Conservation (phyloP, 2,329 filamentous ascomycete species). For the Diaporthe helianthi region DNA sequence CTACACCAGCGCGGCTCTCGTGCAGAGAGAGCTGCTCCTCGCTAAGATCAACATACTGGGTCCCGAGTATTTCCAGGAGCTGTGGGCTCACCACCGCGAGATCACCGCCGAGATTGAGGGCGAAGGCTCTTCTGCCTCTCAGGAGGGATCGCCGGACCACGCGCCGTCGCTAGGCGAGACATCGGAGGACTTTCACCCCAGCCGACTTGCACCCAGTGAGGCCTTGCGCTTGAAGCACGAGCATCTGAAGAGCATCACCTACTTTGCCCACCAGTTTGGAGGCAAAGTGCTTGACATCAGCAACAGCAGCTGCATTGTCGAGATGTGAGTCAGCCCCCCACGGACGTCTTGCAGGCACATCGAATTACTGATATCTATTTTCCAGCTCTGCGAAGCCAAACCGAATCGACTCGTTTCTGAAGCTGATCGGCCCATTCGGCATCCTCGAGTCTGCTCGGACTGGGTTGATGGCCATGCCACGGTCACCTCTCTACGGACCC, state of each 20-base stretch:
- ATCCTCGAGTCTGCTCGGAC: conserved; percentile 96
- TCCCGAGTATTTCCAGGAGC: conserved; percentile 97
- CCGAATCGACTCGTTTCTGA: conserved; percentile 97
- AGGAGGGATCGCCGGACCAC: conserved; percentile 44
- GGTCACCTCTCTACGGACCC: conserved; percentile 82
- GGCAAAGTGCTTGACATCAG: conserved; percentile 98
- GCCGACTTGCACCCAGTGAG: conserved; percentile 83
- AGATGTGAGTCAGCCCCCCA: conserved; percentile 75
- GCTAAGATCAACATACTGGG: conserved; percentile 97
- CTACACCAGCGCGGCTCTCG: conserved; percentile 90
- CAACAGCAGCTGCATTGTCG: conserved; percentile 98
- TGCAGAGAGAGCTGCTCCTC: conserved; percentile 93
- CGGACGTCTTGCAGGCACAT: neutral
- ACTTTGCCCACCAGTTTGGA: conserved; percentile 95
- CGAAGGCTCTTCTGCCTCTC: conserved; percentile 46
- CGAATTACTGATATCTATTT: conserved; percentile 37
- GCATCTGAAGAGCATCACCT: conserved; percentile 94
- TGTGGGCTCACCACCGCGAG: conserved; percentile 93
- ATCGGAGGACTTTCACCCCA: conserved; percentile 83
- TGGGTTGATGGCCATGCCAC: conserved; percentile 94
- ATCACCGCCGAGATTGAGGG: conserved; percentile 63
- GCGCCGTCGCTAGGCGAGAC: conserved; percentile 51
- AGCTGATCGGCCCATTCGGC: conserved; percentile 91
- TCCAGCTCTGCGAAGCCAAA: conserved; percentile 85
- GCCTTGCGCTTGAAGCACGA: conserved; percentile 96